Evolutionary conservation across 164 flowering plant genomes (phyloP).

Genomic region (Chloranthus sessilifolius): DNA sequence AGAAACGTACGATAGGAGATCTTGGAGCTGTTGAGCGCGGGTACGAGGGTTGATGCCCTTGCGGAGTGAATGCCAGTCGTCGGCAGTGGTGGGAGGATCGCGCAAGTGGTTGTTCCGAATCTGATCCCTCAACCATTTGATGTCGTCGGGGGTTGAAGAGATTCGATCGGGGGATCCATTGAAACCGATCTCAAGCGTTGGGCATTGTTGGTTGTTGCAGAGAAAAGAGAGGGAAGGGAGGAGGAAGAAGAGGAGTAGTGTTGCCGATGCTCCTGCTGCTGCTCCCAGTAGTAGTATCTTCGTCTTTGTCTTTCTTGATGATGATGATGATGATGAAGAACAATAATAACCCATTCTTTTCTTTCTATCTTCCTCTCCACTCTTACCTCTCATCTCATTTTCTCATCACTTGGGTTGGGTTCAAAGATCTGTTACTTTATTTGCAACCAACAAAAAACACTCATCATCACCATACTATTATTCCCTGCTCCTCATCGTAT

Average conservation of each 20-base stretch:
- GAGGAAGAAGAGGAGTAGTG: constrained; percentile 59
- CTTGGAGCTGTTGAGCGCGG: constrained; percentile 73
- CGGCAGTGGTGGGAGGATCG: constrained; percentile 39
- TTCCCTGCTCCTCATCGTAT: too few species aligned
- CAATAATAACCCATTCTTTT: too few species aligned
- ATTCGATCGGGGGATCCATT: constrained; percentile 3
- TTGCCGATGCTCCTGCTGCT: neutral
- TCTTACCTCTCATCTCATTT: too few species aligned
- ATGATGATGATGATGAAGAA: too few species aligned
- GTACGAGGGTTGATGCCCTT: constrained; percentile 96
- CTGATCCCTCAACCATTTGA: constrained; percentile 68
- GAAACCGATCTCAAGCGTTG: neutral
- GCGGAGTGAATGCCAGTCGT: constrained; percentile 45
- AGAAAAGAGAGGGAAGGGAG: constrained; percentile 34
- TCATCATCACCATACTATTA: too few species aligned
- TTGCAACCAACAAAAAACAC: too few species aligned
- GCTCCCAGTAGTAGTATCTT: too few species aligned
- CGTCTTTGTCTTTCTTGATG: too few species aligned
- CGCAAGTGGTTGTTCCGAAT: constrained; percentile 54
- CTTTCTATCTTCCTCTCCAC: too few species aligned
- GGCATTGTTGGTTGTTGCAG: constrained; percentile 13
- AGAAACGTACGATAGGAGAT: constrained; percentile 45
- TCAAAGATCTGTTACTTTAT: too few species aligned
- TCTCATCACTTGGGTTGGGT: too few species aligned
- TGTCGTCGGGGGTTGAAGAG: constrained; percentile 50